Conservation (phyloP, 257 asterid genomes). For the Solanum megistacrolobum region DNA sequence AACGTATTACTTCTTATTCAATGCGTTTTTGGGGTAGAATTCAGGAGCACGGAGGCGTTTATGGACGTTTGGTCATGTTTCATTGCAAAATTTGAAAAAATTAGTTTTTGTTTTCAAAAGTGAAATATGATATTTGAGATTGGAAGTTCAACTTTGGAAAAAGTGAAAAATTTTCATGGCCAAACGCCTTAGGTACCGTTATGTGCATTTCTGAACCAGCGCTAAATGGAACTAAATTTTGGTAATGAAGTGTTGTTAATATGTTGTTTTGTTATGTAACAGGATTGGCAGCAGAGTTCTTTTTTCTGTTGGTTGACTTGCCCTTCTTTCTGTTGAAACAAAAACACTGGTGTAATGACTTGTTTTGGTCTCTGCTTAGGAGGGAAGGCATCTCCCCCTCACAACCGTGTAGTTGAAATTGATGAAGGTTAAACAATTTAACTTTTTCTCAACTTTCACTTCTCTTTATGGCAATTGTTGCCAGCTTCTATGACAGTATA, state of each 20-base stretch:
- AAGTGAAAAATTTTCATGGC: not conserved
- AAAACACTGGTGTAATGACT: slow-evolving; percentile 27
- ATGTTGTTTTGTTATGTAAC: not conserved
- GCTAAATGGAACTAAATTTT: not conserved
- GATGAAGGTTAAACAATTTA: slow-evolving; percentile 42
- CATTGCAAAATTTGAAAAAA: not conserved
- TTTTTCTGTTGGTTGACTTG: not conserved
- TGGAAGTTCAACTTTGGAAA: not conserved
- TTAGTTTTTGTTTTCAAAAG: not conserved
- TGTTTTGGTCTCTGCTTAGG: slow-evolving; percentile 38
- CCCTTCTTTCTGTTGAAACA: not conserved
- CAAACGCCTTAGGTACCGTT: too few relatives aligned
- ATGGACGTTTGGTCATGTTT: not conserved
- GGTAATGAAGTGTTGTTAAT: not conserved
- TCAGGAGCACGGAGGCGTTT: not conserved
- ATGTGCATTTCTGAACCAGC: not conserved
- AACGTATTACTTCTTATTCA: not conserved
- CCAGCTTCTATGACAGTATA: not conserved
- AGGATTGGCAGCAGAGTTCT: not conserved
- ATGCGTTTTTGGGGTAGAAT: not conserved
- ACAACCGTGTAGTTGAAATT: slow-evolving; percentile 17
- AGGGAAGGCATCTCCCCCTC: slow-evolving; percentile 15
- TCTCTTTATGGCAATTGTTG: not conserved
- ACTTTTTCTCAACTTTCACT: not conserved
- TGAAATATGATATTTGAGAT: not conserved